phyloP scores from a whole-genome alignment of 768 basidiomycete species.

The Kwoniella botswanensis region DNA sequence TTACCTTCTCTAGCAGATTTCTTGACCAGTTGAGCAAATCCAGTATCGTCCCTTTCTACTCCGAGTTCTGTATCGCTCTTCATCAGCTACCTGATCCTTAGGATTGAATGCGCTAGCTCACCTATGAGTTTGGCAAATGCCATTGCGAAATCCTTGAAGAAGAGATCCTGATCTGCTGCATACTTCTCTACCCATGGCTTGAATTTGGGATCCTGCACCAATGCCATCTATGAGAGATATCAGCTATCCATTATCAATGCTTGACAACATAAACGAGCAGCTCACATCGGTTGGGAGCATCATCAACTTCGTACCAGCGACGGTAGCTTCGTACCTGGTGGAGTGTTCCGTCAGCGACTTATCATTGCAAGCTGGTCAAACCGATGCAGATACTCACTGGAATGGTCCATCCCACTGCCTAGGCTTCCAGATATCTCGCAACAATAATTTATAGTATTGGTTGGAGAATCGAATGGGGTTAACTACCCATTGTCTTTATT shows the following conservation, averaged over 20 bases:
- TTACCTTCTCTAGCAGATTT: constrained; percentile 56
- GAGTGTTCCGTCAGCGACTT: constrained; percentile 5
- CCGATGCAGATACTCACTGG: constrained; percentile 39
- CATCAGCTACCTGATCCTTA: background rate
- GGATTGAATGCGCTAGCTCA: constrained; percentile 11
- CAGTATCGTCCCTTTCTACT: constrained; percentile 56
- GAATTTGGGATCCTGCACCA: constrained; percentile 55
- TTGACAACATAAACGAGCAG: background rate
- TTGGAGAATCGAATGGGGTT: constrained; percentile 59
- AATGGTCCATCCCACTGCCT: constrained; percentile 58
- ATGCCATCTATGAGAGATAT: constrained; percentile 49
- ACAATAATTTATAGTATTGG: constrained; percentile 58
- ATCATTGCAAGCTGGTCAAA: background rate
- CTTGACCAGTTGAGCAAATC: constrained; percentile 55
- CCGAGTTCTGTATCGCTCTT: constrained; percentile 46
- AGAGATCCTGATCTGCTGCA: constrained; percentile 55
- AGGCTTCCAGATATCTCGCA: constrained; percentile 54
- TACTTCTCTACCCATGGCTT: constrained; percentile 57
- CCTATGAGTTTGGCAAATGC: constrained; percentile 58
- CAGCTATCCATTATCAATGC: constrained; percentile 9
- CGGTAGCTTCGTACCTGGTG: constrained; percentile 52
- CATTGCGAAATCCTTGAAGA: constrained; percentile 57
- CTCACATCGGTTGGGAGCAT: constrained; percentile 59
- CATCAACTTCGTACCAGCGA: constrained; percentile 57
- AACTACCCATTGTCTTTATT: constrained; percentile 53